Conservation (phyloP, 768 basidiomycete species). For the Cystobasidium onofrii region DNA sequence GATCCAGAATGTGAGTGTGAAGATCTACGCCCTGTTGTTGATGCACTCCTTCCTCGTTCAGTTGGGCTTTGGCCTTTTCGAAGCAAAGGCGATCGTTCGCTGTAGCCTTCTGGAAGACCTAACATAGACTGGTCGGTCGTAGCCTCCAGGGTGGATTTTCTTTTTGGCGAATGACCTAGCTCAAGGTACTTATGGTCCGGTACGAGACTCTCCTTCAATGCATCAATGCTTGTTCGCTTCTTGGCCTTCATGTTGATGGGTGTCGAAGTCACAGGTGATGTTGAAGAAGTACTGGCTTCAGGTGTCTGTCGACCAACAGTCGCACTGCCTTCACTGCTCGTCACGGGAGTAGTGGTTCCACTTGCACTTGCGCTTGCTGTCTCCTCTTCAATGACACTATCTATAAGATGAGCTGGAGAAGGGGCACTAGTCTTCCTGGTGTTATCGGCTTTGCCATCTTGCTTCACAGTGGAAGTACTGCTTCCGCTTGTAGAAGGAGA, state of each 20-base stretch:
- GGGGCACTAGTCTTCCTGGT: background rate
- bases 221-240: background rate
- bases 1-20: background rate
- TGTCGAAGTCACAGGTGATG: background rate
- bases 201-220: background rate
- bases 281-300: background rate
- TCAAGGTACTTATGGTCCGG: background rate
- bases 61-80: background rate
- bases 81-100: conserved; percentile 8
- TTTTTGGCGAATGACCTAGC: background rate
- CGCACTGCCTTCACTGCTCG: background rate
- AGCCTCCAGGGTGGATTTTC: background rate
- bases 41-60: background rate
- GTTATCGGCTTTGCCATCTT: background rate
- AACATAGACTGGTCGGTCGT: background rate
- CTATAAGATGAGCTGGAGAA: background rate
- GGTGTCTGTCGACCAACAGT: background rate
- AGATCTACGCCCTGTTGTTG: background rate
- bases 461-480: background rate
- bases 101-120: background rate
- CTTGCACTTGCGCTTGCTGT: background rate
- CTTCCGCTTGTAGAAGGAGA: background rate
- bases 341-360: background rate
- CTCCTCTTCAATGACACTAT: background rate
- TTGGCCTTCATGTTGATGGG: background rate